Percentiles rank a stretch among this genome's conserved stretches.
Evolutionary conservation across 768 basidiomycete species (phyloP).

Genomic region (Suillus hirtellus): DNA sequence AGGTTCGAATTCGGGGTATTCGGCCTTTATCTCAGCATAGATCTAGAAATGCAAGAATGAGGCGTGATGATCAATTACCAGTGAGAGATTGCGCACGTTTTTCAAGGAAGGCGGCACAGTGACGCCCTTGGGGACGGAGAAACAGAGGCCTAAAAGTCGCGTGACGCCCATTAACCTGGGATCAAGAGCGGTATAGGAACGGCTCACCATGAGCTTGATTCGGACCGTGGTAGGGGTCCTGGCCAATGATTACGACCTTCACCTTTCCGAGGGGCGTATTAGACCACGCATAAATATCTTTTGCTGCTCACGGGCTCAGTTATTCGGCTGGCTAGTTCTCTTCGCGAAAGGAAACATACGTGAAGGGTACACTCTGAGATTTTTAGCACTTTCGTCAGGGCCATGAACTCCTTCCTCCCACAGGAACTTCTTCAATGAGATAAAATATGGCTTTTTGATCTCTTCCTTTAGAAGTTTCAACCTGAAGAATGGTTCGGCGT

Average conservation of each 20-base stretch:
- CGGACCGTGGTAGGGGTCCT: slow-evolving; percentile 82
- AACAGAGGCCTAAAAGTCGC: slow-evolving; percentile 64
- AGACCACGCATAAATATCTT: slow-evolving; percentile 91
- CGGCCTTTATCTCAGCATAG: slow-evolving; percentile 81
- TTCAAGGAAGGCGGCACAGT: slow-evolving; percentile 76
- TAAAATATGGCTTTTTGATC: slow-evolving; percentile 75
- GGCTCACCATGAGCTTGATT: slow-evolving; percentile 82
- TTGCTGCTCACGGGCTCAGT: slow-evolving; percentile 46
- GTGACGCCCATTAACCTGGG: slow-evolving; percentile 16
- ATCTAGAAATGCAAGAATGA: slow-evolving; percentile 51
- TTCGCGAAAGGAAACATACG: slow-evolving; percentile 42
- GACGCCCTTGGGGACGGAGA: slow-evolving; percentile 85
- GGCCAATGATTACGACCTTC: slow-evolving; percentile 86
- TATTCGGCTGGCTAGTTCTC: slow-evolving; percentile 27
- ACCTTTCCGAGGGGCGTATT: slow-evolving; percentile 83
- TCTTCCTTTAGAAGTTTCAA: slow-evolving; percentile 74
- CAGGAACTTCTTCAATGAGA: slow-evolving; percentile 68
- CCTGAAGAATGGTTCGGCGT: slow-evolving; percentile 42
- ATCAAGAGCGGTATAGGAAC: slow-evolving; percentile 6
- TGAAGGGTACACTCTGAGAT: slow-evolving; percentile 72
- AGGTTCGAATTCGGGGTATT: slow-evolving; percentile 75
- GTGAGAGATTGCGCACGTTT: slow-evolving; percentile 54
- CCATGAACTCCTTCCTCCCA: slow-evolving; percentile 64
- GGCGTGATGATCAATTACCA: slow-evolving; percentile 14
- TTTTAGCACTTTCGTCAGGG: slow-evolving; percentile 43